phyloP scores from a whole-genome alignment of 2,329 filamentous ascomycete genomes.

The Pseudogymnoascus sp. region DNA sequence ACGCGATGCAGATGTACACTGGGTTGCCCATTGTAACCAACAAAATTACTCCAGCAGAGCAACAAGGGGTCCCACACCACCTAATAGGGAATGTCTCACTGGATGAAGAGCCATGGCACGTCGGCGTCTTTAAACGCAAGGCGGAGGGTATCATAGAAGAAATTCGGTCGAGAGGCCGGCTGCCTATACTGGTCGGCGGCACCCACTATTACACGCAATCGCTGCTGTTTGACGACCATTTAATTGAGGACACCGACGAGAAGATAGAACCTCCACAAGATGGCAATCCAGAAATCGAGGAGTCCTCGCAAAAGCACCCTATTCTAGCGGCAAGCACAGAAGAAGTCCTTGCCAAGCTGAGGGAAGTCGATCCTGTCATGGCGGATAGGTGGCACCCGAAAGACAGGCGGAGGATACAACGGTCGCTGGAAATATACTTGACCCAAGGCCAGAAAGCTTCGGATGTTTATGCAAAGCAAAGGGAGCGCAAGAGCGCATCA shows the following conservation, averaged over 20 bases:
- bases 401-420: conserved; percentile 79
- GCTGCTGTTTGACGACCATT: conserved; percentile 69
- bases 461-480: conserved; percentile 78
- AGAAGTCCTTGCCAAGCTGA: conserved; percentile 63
- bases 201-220: conserved; percentile 94
- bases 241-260: conserved; percentile 38
- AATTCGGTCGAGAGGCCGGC: conserved; percentile 67
- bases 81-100: conserved; percentile 72
- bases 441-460: conserved; percentile 75
- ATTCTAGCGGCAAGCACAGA: conserved; percentile 67
- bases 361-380: conserved; percentile 80
- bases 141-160: conserved; percentile 65
- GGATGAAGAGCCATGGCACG: conserved; percentile 74
- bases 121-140: conserved; percentile 67
- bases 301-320: conserved; percentile 47
- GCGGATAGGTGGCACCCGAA: conserved; percentile 90
- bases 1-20: conserved; percentile 95
- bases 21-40: conserved; percentile 94
- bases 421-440: conserved; percentile 85
- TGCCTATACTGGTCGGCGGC: conserved; percentile 88
- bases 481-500: conserved; percentile 33
- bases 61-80: conserved; percentile 77
- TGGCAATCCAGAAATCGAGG: conserved; percentile 25
- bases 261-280: conserved; percentile 13
- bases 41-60: conserved; percentile 71